phyloP scores from a whole-genome alignment of 306 rosid genomes.

The Sesbania bispinosa region DNA sequence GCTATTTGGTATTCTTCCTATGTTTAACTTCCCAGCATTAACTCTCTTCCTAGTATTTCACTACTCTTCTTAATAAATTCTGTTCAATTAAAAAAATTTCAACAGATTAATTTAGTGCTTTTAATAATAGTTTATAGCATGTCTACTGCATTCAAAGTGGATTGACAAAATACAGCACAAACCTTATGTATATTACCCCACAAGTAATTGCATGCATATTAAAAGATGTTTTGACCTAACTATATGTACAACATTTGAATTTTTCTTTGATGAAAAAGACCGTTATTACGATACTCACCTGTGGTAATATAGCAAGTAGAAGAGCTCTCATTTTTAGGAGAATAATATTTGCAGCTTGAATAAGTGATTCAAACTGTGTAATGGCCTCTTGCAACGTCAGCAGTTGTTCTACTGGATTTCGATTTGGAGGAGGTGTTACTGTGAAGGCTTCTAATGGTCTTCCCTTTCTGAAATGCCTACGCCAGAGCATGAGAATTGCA shows the following conservation, averaged over 20 bases:
- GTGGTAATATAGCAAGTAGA: conserved; percentile 75
- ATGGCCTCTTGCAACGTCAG: conserved; percentile 83
- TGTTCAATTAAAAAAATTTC: no score
- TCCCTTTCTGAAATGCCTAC: conserved; percentile 55
- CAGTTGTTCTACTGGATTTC: conserved; percentile 86
- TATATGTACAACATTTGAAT: background rate
- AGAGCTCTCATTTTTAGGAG: conserved; percentile 91
- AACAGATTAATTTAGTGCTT: background rate
- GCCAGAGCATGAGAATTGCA: conserved; percentile 72
- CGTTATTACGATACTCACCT: conserved; percentile 44
- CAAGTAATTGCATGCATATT: background rate
- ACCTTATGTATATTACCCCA: background rate
- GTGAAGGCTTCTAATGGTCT: conserved; percentile 59
- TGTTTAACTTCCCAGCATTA: background rate
- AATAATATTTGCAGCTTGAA: conserved; percentile 79
- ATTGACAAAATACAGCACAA: conserved; percentile 3
- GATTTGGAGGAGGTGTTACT: conserved; percentile 64
- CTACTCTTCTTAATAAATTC: no score
- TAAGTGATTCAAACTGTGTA: conserved; percentile 62
- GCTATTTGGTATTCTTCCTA: background rate
- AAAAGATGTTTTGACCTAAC: background rate
- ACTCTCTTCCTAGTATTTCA: no score
- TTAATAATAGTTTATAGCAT: background rate
- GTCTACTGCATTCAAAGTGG: conserved; percentile 7
- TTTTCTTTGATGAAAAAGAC: background rate